Percentiles rank a stretch among this genome's conserved stretches.
Conservation (phyloP, 2,329 filamentous ascomycete genomes). For the Botryotinia convoluta region DNA sequence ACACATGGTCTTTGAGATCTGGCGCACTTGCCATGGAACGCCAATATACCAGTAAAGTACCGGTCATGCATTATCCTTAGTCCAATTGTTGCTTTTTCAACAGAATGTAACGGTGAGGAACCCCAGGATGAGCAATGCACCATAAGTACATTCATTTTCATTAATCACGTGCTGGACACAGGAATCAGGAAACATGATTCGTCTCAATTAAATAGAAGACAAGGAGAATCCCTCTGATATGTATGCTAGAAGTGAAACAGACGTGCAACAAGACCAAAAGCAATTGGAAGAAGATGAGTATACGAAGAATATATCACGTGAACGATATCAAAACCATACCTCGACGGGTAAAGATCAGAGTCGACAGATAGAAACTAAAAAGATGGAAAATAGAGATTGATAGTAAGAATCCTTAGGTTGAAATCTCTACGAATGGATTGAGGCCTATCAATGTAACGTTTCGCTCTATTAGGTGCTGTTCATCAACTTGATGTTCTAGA, state of each 20-base stretch:
- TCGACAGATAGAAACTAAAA: background rate
- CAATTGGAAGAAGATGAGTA: background rate
- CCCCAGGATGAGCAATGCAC: background rate
- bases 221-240: background rate
- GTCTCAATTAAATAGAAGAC: background rate
- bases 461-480: background rate
- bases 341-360: background rate
- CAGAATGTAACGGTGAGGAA: background rate
- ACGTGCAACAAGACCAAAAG: background rate
- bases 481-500: constrained; percentile 1
- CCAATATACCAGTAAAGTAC: background rate
- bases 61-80: background rate
- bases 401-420: background rate
- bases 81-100: background rate
- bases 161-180: background rate
- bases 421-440: background rate
- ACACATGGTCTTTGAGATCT: background rate
- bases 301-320: background rate
- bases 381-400: background rate
- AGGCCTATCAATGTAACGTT: background rate
- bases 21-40: background rate
- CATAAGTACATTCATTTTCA: background rate
- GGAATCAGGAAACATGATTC: rapidly evolving
- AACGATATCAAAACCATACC: background rate
- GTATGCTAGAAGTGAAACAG: background rate